Conservation (phyloP, 2,329 filamentous ascomycete genomes). For the Colletotrichum sp. region DNA sequence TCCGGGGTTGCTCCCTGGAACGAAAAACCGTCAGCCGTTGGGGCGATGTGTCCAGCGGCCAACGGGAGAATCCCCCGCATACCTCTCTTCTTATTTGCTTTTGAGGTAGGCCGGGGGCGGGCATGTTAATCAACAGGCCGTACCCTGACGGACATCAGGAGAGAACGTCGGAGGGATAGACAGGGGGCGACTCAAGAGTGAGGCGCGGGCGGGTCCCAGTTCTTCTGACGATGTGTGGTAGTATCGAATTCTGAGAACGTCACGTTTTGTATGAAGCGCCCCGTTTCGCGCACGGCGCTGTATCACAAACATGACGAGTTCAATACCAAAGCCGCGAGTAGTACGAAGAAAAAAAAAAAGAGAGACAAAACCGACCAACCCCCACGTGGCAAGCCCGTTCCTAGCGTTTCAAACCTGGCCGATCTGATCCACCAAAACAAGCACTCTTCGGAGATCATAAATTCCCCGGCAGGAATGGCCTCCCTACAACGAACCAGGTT, state of each 20-base stretch:
- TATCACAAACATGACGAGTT: neutral
- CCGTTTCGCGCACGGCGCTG: conserved; percentile 8
- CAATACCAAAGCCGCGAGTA: neutral
- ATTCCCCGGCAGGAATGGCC: neutral
- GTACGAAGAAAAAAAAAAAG: neutral
- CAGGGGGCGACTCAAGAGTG: neutral
- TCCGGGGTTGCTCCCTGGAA: neutral
- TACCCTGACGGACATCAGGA: neutral
- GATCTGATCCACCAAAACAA: neutral
- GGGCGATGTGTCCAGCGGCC: neutral
- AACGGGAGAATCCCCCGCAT: conserved; percentile 13
- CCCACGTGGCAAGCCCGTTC: neutral
- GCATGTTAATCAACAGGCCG: neutral
- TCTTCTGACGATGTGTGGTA: neutral
- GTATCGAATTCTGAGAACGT: neutral
- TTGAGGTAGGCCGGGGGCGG: neutral
- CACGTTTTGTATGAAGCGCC: neutral
- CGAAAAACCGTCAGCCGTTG: neutral
- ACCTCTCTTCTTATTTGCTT: neutral
- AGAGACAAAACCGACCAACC: neutral
- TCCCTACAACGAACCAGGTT: neutral
- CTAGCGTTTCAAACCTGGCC: neutral
- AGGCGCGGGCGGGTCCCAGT: neutral
- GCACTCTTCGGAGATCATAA: neutral
- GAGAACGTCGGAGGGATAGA: neutral